Conservation (phyloP, 2,329 filamentous ascomycete genomes). For the Diaporthe batatas region DNA sequence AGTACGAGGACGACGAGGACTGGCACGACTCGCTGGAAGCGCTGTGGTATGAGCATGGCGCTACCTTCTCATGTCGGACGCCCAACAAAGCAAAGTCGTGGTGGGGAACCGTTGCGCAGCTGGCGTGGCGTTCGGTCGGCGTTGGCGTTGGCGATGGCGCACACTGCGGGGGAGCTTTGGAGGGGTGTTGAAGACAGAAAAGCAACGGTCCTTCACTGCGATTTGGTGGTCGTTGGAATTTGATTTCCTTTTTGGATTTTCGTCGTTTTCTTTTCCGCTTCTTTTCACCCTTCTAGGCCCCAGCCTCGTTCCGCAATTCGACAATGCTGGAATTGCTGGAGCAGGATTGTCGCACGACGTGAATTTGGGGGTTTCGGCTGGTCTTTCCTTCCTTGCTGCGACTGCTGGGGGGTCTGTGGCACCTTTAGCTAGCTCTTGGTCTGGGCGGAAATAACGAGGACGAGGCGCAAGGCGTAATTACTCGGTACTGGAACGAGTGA, state of each 20-base stretch:
- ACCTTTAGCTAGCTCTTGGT: slow-evolving; percentile 1
- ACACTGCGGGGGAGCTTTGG: slow-evolving; percentile 18
- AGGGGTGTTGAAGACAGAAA: slow-evolving; percentile 9
- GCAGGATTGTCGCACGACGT: slow-evolving; percentile 33
- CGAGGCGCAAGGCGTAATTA: slow-evolving; percentile 18
- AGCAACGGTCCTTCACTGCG: not conserved
- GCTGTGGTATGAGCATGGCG: slow-evolving; percentile 43
- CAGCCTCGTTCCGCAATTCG: not conserved
- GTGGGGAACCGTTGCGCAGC: not conserved
- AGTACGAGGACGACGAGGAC: slow-evolving; percentile 38
- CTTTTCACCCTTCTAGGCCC: not conserved
- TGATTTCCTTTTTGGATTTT: not conserved
- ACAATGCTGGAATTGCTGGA: not conserved
- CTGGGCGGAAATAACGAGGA: slow-evolving; percentile 19
- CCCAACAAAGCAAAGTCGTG: slow-evolving; percentile 8
- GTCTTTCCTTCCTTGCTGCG: slow-evolving; percentile 15
- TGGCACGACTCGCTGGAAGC: slow-evolving; percentile 42
- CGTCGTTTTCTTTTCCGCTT: not conserved
- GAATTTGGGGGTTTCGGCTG: slow-evolving; percentile 28
- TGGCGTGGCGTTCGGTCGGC: not conserved
- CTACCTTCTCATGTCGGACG: slow-evolving; percentile 40
- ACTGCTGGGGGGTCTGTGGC: not conserved
- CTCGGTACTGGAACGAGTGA: not conserved
- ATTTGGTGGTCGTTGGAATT: not conserved
- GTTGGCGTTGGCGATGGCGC: not conserved